phyloP scores from a whole-genome alignment of 176 grass and related monocot species.

The Saccharum officinarum region DNA sequence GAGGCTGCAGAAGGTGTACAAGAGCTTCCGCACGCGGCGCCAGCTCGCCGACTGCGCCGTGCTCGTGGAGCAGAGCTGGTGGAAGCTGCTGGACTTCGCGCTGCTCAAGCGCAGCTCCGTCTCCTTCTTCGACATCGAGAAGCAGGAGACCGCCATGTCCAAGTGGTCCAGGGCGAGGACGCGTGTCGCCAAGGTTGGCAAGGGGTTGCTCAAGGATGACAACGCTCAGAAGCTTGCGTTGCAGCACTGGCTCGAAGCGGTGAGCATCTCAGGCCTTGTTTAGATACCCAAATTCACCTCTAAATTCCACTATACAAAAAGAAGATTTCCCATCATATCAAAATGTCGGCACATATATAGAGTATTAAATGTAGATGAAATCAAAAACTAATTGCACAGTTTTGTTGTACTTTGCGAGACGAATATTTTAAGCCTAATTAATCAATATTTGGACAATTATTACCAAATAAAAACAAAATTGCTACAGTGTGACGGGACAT shows the following conservation, averaged over 20 bases:
- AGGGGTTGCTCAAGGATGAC: constrained; percentile 76
- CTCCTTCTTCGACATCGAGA: constrained; percentile 83
- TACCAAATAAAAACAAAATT: no score
- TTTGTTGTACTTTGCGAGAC: no score
- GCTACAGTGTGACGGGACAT: no score
- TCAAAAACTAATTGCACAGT: no score
- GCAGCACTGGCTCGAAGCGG: constrained; percentile 91
- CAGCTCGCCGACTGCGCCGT: constrained; percentile 91
- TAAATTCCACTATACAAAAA: no score
- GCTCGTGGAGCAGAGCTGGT: constrained; percentile 79
- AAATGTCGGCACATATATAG: no score
- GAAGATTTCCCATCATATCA: no score
- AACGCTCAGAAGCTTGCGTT: constrained; percentile 81
- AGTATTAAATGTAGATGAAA: no score
- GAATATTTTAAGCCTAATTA: no score
- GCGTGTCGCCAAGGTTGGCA: constrained; percentile 78
- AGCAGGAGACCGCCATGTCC: constrained; percentile 71
- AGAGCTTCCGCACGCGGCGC: constrained; percentile 90
- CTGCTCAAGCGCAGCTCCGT: constrained; percentile 78
- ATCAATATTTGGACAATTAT: no score
- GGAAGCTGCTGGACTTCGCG: constrained; percentile 75
- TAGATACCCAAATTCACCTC: no score
- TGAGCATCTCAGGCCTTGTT: no score
- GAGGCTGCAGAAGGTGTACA: constrained; percentile 89
- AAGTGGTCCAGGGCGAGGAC: constrained; percentile 78